A percentile compares a stretch with the other conserved stretches of the same genome.
These are phyloP conservation scores for Cladobotryum mycophilum DNA, from an alignment of 2,329 filamentous ascomycete species.

Conservation along the genomic window DNA sequence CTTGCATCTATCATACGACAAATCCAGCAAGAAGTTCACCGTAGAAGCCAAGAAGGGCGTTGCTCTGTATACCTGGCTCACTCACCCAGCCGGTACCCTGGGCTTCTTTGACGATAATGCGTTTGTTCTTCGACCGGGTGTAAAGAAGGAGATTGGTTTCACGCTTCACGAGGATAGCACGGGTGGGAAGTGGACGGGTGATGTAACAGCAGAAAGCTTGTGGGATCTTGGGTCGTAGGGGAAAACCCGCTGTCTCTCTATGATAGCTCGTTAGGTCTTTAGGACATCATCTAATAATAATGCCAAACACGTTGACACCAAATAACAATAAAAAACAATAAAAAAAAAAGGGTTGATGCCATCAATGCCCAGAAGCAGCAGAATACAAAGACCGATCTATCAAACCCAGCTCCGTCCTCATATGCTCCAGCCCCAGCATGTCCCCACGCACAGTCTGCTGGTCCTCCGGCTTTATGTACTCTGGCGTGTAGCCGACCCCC, in stretches of 20 bases:
- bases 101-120: slow-evolving; percentile 17
- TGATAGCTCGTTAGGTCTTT: no score
- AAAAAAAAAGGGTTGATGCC: no score
- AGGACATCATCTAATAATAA: not conserved
- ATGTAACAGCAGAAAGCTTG: slow-evolving; percentile 13
- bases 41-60: slow-evolving; percentile 13
- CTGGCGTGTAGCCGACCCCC: slow-evolving; percentile 9
- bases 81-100: slow-evolving; percentile 11
- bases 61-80: slow-evolving; percentile 15
- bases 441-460: slow-evolving; percentile 6
- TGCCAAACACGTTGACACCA: not conserved
- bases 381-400: not conserved
- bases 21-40: slow-evolving; percentile 10
- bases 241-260: not conserved
- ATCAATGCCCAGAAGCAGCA: not conserved
- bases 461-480: not conserved
- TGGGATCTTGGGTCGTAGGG: slow-evolving; percentile 10
- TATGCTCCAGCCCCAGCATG: slow-evolving; percentile 7
- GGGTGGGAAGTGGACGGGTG: slow-evolving; percentile 10
- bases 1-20: slow-evolving; percentile 6
- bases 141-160: slow-evolving; percentile 14
- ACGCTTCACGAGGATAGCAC: slow-evolving; percentile 11
- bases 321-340: not conserved
- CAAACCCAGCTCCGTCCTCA: slow-evolving; percentile 6
- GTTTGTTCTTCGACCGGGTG: slow-evolving; percentile 11